Percentiles rank a stretch among this genome's conserved stretches.
Evolutionary conservation across 225 moss, liverwort and hornwort species (phyloP).

Genomic region (Asterella californica): DNA sequence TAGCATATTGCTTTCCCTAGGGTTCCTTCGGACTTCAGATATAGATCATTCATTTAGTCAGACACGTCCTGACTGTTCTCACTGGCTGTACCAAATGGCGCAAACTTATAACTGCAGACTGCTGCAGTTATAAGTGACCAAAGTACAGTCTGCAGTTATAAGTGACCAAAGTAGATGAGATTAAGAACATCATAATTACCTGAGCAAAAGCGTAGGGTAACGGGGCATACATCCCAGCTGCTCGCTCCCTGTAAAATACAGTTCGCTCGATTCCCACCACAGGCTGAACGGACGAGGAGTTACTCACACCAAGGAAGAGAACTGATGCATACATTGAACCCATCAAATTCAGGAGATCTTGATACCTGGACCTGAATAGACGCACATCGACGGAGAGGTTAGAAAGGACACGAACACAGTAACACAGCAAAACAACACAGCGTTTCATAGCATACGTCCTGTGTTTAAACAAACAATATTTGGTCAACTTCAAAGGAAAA

Average conservation of each 20-base stretch:
- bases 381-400: neutral
- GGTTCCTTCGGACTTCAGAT: neutral
- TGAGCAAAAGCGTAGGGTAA: constrained; percentile 83
- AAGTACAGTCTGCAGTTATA: neutral
- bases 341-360: constrained; percentile 85
- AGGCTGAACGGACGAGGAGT: constrained; percentile 83
- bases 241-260: constrained; percentile 85
- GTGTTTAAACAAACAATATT: neutral
- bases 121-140: neutral
- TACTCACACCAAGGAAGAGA: constrained; percentile 83
- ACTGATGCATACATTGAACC: constrained; percentile 91
- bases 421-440: neutral
- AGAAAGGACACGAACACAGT: neutral
- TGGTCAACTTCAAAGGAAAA: neutral
- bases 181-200: constrained; percentile 36
- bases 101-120: neutral
- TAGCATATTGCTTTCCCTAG: neutral
- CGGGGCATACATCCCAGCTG: constrained; percentile 92
- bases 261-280: constrained; percentile 86
- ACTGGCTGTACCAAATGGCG: neutral
- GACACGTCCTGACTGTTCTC: neutral
- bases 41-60: neutral
- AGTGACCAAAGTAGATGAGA: neutral
- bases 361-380: constrained; percentile 52
- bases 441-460: neutral